Conservation (phyloP, 1,284 basidiomycete species). For the Trichosporon sp. region DNA sequence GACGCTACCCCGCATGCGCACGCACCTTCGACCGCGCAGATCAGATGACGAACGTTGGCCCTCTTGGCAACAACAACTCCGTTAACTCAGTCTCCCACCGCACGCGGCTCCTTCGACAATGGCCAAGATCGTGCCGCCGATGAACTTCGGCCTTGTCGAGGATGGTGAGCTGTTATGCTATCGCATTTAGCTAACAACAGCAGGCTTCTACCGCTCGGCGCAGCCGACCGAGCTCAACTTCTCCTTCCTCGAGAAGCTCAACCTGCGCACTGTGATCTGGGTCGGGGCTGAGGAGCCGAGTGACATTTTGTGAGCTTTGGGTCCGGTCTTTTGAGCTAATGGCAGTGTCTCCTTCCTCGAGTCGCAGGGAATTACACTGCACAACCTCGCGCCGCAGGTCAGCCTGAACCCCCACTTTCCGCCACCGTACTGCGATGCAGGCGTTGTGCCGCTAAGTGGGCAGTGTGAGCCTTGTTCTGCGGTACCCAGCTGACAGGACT, state of each 20-base stretch:
- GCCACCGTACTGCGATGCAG: slow-evolving; percentile 54
- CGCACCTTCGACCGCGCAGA: background rate
- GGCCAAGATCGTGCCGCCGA: slow-evolving; percentile 59
- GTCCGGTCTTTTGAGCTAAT: background rate
- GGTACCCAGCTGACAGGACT: slow-evolving; percentile 6
- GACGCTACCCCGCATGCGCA: background rate
- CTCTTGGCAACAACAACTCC: background rate
- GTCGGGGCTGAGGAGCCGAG: slow-evolving; percentile 62
- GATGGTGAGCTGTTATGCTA: slow-evolving; percentile 48
- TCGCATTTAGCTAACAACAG: slow-evolving; percentile 17
- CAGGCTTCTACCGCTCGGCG: slow-evolving; percentile 60
- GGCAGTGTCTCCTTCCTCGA: slow-evolving; percentile 54
- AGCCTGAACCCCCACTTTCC: slow-evolving; percentile 54
- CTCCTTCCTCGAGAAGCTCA: slow-evolving; percentile 61
- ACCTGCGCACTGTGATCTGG: slow-evolving; percentile 60
- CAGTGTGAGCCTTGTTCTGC: slow-evolving; percentile 41
- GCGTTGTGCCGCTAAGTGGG: slow-evolving; percentile 49
- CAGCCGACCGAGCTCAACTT: slow-evolving; percentile 62
- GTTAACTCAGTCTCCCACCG: background rate
- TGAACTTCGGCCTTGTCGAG: slow-evolving; percentile 62
- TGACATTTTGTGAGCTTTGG: slow-evolving; percentile 56
- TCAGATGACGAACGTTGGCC: slow-evolving; percentile 14
- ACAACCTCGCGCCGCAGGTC: slow-evolving; percentile 51
- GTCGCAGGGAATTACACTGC: slow-evolving; percentile 50
- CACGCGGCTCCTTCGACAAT: slow-evolving; percentile 28